Evolutionary conservation across 2,329 filamentous ascomycete species (phyloP), one percentile per base, ranked within the genome.

Genomic region (Calonectria pseudoreteaudii): DNA sequence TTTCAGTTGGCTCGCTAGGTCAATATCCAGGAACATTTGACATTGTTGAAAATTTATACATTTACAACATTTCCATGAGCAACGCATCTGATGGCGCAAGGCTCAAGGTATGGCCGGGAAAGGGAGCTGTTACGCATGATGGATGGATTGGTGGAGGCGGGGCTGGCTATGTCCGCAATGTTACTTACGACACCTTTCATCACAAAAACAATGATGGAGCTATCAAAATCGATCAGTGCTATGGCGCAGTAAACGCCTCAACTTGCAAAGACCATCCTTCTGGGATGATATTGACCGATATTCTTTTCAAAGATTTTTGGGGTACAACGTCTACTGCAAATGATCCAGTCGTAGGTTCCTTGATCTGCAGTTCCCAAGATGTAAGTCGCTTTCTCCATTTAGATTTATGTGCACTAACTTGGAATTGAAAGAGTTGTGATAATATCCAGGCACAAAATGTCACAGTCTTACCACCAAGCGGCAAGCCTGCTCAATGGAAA

Each of bases 61-160:
- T 93, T 69, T 90, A 88, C 83, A 91, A 92, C 77, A 86, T 88
- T 53, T 87, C 86, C 47, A 89, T 91, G 87, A 85, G 86, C 75
- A 90, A 92, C 77, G 88, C 90, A 4, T 85, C 89, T 68, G 90
- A 93, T 76, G 92, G 91, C 47, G 93, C 92, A 1, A 90, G 93
- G 73, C 93, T 94, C 85, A 94, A 94, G 83, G 92, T 94, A 75
- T 94, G 92, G 93, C 92, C 92, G 0, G 91, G 91, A 36, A 68
- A 66, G 13, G 68, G 64, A 14, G 70, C 70, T 2, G 11, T 65
- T 11, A 74, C 87, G 16, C 71, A 82, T 3, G 88, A 90, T 1
- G 88, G 87, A 0, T 84, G 92, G 26, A 89, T 89, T 78, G 92
- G 92, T 9, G 92, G 92, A 34, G 92, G 75, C 4, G 76, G 76